These are phyloP conservation scores for Xylaria bambusicola DNA, from an alignment of 495 filamentous ascomycete genomes.

Conservation along the genomic window DNA sequence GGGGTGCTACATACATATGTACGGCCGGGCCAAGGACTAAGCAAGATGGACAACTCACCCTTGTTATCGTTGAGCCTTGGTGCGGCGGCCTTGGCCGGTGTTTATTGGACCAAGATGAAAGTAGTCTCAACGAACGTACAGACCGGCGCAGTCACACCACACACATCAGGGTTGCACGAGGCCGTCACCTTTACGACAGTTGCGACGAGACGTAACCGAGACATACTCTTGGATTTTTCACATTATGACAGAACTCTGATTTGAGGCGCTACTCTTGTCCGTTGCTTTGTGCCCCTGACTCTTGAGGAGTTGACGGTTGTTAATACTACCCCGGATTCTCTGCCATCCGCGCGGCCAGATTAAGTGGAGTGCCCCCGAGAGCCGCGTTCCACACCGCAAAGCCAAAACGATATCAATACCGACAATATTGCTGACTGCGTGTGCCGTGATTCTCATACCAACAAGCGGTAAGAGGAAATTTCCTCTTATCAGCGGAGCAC, in stretches of 20 bases:
- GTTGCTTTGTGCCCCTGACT: background rate
- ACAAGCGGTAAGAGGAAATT: background rate
- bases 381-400: conserved; percentile 14
- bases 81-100: background rate
- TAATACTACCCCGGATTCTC: conserved; percentile 3
- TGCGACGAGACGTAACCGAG: background rate
- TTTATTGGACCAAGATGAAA: background rate
- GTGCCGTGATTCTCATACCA: background rate
- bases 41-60: conserved; percentile 7
- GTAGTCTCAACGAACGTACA: background rate
- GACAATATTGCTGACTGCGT: background rate
- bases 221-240: background rate
- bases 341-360: background rate
- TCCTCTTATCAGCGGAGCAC: background rate
- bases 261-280: background rate
- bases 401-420: background rate
- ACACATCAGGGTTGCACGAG: background rate
- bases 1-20: too few relatives aligned
- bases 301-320: background rate
- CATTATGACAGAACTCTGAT: background rate
- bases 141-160: background rate
- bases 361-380: conserved; percentile 15
- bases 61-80: background rate
- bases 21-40: background rate
- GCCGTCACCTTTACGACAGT: background rate